A percentile compares a stretch with the other conserved stretches of the same genome.
These are phyloP conservation scores for Colletotrichum sp. DNA, from an alignment of 2,329 filamentous ascomycete genomes.

Conservation along the genomic window DNA sequence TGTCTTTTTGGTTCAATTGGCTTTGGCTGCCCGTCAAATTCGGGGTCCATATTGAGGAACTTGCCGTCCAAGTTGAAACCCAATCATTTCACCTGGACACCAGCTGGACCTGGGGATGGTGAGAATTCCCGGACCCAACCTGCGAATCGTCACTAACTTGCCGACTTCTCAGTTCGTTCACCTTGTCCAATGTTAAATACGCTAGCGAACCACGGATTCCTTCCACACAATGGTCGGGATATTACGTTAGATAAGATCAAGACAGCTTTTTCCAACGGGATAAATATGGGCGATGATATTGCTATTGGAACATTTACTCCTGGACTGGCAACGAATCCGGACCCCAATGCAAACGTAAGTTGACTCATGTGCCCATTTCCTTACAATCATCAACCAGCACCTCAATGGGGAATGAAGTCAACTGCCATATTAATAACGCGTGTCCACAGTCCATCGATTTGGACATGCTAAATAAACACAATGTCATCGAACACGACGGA, in stretches of 20 bases:
- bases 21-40: not conserved
- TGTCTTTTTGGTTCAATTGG: not conserved
- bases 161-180: slow-evolving; percentile 32
- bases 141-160: not conserved
- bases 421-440: not conserved
- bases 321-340: slow-evolving; percentile 44
- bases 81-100: not conserved
- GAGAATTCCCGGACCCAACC: too few species aligned
- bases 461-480: slow-evolving; percentile 49
- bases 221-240: slow-evolving; percentile 49
- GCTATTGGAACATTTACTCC: slow-evolving; percentile 44
- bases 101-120: not conserved
- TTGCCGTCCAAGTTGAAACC: not conserved
- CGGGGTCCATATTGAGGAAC: not conserved
- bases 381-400: not conserved
- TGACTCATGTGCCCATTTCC: rapidly evolving
- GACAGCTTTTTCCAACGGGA: slow-evolving; percentile 38
- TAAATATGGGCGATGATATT: slow-evolving; percentile 48
- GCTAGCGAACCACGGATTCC: slow-evolving; percentile 54
- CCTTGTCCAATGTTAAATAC: slow-evolving; percentile 60
- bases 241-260: slow-evolving; percentile 42
- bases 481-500: slow-evolving; percentile 55
- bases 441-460: not conserved
- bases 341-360: slow-evolving; percentile 39
- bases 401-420: rapidly evolving